A percentile compares a stretch with the other conserved stretches of the same genome.
These are phyloP conservation scores for Globisporangium barbulae DNA, from an alignment of 352 stramenopile genomes.

Conservation along the genomic window DNA sequence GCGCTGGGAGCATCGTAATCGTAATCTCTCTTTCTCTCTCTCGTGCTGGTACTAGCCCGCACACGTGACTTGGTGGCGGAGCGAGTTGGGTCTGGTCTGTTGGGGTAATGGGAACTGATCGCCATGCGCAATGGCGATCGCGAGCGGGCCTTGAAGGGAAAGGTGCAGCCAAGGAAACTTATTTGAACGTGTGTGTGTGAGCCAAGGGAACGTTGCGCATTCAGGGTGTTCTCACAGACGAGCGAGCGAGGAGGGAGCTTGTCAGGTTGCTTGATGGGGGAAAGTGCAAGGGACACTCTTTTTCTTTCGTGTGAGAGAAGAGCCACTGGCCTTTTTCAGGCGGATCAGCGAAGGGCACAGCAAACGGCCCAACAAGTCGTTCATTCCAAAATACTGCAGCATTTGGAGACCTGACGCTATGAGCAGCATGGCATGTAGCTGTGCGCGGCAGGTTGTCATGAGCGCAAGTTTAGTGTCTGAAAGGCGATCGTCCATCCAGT, in stretches of 20 bases:
- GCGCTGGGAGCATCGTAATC: conserved; percentile 19
- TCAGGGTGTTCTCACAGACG: not conserved
- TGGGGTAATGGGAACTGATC: too few relatives aligned
- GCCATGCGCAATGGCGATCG: not conserved
- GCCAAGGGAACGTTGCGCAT: not conserved
- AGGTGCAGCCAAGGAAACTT: not conserved
- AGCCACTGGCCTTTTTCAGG: not conserved
- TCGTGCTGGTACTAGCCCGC: conserved; percentile 10
- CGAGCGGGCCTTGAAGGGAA: not conserved
- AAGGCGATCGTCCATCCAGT: not conserved
- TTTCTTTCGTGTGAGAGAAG: not conserved
- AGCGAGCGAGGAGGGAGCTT: not conserved
- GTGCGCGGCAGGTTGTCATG: not conserved
- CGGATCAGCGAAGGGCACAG: not conserved
- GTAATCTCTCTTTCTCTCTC: not conserved
- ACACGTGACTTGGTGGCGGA: not conserved
- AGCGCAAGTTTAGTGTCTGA: not conserved
- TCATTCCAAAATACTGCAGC: not conserved
- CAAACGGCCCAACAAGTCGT: not conserved
- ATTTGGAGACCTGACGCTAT: too few relatives aligned
- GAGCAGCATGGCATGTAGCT: not conserved
- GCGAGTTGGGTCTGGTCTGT: too few relatives aligned
- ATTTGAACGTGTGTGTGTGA: not conserved
- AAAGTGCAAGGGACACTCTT: not conserved
- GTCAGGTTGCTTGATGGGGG: not conserved